phyloP scores from a whole-genome alignment of 441 rosid species.

The Eutrema salsugineum region DNA sequence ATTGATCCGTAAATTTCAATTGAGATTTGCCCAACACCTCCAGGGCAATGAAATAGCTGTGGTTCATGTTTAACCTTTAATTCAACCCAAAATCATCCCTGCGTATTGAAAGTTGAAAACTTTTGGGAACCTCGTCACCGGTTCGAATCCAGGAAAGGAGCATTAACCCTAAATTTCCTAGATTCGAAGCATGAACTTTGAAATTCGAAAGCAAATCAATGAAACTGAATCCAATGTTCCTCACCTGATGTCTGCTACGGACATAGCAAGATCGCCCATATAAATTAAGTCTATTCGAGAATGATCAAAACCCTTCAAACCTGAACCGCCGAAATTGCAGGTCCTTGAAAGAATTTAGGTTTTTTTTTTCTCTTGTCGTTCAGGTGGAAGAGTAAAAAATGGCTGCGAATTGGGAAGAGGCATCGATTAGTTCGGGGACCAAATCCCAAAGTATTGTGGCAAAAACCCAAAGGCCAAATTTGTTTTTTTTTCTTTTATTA shows the following conservation, averaged over 20 bases:
- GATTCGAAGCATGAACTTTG: background rate
- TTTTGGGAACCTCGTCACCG: background rate
- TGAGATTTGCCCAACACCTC: background rate
- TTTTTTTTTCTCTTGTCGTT: background rate
- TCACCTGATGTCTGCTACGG: slow-evolving; percentile 29
- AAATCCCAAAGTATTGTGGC: background rate
- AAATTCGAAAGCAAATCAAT: background rate
- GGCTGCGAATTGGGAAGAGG: slow-evolving; percentile 19
- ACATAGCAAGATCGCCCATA: slow-evolving; percentile 17
- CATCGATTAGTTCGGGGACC: slow-evolving; percentile 1
- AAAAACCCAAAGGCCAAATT: background rate
- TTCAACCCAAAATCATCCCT: background rate
- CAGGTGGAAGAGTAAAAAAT: slow-evolving; percentile 11
- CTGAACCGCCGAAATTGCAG: slow-evolving; percentile 1
- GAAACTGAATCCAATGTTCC: slow-evolving; percentile 7
- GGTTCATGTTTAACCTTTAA: background rate
- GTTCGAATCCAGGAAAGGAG: background rate
- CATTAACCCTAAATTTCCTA: background rate
- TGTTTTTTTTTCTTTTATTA: background rate
- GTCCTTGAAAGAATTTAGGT: background rate
- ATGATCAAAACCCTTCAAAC: background rate
- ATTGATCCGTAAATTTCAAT: background rate
- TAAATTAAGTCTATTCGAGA: background rate
- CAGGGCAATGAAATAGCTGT: background rate
- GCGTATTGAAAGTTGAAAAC: background rate